Conservation (phyloP, 345 rosid species). For the Citropsis articulata region DNA sequence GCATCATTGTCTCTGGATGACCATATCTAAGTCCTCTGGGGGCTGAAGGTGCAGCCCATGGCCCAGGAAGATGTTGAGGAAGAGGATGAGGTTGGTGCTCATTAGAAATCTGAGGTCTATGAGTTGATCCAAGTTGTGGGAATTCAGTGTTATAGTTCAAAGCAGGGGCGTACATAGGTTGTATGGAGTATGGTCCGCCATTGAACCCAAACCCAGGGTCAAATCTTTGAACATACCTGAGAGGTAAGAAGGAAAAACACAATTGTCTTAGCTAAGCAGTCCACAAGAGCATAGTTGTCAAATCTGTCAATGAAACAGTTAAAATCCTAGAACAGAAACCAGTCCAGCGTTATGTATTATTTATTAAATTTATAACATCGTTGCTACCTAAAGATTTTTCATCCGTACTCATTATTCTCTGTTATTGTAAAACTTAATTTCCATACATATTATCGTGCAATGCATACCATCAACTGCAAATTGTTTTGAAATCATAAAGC, state of each 20-base stretch:
- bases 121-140: constrained; percentile 70
- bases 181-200: constrained; percentile 57
- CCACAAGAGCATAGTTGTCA: neutral
- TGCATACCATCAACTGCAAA: neutral
- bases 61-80: constrained; percentile 58
- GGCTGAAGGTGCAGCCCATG: constrained; percentile 49
- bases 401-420: neutral
- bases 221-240: constrained; percentile 75
- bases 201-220: constrained; percentile 79
- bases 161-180: constrained; percentile 70
- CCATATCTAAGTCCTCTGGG: constrained; percentile 64
- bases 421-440: neutral
- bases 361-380: neutral
- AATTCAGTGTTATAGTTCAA: constrained; percentile 80
- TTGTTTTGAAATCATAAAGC: neutral
- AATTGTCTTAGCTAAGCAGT: neutral
- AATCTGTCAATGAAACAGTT: neutral
- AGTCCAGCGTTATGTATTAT: neutral
- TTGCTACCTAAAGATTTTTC: neutral
- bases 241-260: constrained; percentile 2
- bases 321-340: neutral
- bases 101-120: constrained; percentile 54
- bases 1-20: constrained; percentile 69
- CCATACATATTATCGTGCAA: neutral
- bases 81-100: constrained; percentile 56